Conservation (phyloP, 2,329 filamentous ascomycete species). For the Sarocladium oryzae region DNA sequence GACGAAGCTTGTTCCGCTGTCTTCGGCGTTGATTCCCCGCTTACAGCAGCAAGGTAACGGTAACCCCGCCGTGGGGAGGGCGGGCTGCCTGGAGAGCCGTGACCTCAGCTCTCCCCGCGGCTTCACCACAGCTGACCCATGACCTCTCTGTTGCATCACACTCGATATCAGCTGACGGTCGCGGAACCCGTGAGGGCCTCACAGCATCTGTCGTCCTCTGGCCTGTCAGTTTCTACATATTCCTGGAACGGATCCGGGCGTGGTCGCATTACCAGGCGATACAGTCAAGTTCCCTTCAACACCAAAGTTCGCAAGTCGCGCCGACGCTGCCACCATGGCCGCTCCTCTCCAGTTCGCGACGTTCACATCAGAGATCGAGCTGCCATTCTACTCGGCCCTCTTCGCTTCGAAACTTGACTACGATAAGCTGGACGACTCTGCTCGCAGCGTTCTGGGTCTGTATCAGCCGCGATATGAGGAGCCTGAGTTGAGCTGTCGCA, state of each 20-base stretch:
- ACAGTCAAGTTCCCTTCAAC: too few species aligned
- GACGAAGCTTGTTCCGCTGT: too few species aligned
- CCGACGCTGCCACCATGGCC: constrained; percentile 37
- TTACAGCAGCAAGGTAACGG: too few species aligned
- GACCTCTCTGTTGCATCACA: neutral
- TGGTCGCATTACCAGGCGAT: too few species aligned
- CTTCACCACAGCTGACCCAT: neutral
- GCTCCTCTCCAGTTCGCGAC: constrained; percentile 65
- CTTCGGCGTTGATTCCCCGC: neutral
- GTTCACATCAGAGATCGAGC: constrained; percentile 88
- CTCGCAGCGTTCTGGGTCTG: constrained; percentile 75
- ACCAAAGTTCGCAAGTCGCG: neutral
- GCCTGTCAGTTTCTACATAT: neutral
- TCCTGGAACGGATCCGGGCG: too few species aligned
- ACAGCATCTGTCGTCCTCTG: neutral
- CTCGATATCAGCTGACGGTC: constrained; percentile 1
- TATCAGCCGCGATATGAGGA: constrained; percentile 78
- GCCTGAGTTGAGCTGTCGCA: constrained; percentile 71
- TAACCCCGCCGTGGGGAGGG: constrained; percentile 5
- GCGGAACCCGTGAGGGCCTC: constrained; percentile 2
- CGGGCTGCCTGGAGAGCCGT: neutral
- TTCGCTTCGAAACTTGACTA: constrained; percentile 91
- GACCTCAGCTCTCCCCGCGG: neutral
- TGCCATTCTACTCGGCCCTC: constrained; percentile 91
- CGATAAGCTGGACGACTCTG: constrained; percentile 93